Evolutionary conservation across 2,329 filamentous ascomycete genomes (phyloP), one percentile per base, ranked within the genome.

Genomic region (Neocucurbitaria cava): DNA sequence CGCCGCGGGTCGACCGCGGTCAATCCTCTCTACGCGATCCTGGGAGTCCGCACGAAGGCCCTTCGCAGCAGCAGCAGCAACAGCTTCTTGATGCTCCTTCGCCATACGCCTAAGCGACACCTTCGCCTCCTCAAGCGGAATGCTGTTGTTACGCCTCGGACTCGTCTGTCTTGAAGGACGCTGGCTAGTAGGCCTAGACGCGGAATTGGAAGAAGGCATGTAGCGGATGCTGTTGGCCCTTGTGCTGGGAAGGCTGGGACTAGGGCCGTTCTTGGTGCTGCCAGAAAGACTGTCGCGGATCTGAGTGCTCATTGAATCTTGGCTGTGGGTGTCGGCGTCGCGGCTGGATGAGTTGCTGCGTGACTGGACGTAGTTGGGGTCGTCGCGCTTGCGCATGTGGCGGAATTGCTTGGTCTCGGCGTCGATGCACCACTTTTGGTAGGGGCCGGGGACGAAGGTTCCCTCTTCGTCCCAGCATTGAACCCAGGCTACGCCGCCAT

Each of bases 391-490:
- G 42, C 71, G 57, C 74, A 77, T 77, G 45, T 74, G 72, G 8
- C 75, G 68, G 58, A 77, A 77, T 10, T 63, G 54, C n/a, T 68
- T 59, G 38, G 74, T 76, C 46, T 75, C 70, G 31, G 73, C 54
- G 53, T 82, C 80, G 41, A 79, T 70, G 56, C 73, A 77, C 80
- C 80, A 83, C 42, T 80, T 78, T 49, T 79, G 77, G 61, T 82
- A 82, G 7, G 54, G 80, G 1, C 80, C 80, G 3, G 79, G 79
- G 39, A 82, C 78, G 65, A 83, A 83, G n/a, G 71, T 74, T 49
- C 79, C 80, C 36, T 80, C 68, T 20, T 75, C 70, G 60, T 82
- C 79, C 79, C 80, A 82, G 56, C 78, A 80, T 35, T 79, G 75
- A 33, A 83, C 79, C 79, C 80, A 83, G 48, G 78, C 75, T 41